Evolutionary conservation across 306 rosid genomes (phyloP).

Genomic region (Vigna trinervia): DNA sequence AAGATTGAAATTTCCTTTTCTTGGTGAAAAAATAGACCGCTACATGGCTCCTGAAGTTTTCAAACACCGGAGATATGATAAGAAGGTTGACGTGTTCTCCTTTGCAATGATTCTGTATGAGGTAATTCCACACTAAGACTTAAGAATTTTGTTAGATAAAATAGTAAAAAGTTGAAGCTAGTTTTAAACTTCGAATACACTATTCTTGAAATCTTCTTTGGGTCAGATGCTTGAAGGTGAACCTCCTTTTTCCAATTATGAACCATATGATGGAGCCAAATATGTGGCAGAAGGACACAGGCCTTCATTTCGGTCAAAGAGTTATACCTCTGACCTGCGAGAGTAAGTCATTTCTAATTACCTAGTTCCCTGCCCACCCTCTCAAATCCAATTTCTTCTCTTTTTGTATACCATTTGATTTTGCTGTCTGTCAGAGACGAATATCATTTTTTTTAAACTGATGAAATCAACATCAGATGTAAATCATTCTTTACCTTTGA

Average conservation of each 20-base stretch:
- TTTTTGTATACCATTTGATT: too few species aligned
- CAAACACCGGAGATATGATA: constrained; percentile 85
- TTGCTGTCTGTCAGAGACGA: too few species aligned
- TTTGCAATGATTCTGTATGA: constrained; percentile 92
- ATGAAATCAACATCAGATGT: too few species aligned
- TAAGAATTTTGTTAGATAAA: constrained; percentile 19
- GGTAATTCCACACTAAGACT: constrained; percentile 58
- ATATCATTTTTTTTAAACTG: too few species aligned
- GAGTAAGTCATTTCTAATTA: constrained; percentile 60
- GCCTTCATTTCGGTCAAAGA: constrained; percentile 71
- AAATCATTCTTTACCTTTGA: too few species aligned
- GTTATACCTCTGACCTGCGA: constrained; percentile 63
- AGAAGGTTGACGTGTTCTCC: constrained; percentile 96
- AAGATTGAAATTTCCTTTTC: constrained; percentile 36
- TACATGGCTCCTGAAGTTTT: constrained; percentile 99
- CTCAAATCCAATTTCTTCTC: too few species aligned
- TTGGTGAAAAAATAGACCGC: constrained; percentile 64
- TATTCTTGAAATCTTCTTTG: constrained; percentile 43
- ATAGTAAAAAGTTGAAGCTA: constrained; percentile 20
- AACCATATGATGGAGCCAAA: constrained; percentile 93
- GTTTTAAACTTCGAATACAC: constrained; percentile 36
- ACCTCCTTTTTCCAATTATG: constrained; percentile 77
- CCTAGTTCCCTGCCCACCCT: too few species aligned
- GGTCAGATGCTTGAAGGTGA: constrained; percentile 94
- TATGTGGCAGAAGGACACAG: constrained; percentile 87